Conservation (phyloP, 2,329 filamentous ascomycete species). For the Alternaria arbusti region DNA sequence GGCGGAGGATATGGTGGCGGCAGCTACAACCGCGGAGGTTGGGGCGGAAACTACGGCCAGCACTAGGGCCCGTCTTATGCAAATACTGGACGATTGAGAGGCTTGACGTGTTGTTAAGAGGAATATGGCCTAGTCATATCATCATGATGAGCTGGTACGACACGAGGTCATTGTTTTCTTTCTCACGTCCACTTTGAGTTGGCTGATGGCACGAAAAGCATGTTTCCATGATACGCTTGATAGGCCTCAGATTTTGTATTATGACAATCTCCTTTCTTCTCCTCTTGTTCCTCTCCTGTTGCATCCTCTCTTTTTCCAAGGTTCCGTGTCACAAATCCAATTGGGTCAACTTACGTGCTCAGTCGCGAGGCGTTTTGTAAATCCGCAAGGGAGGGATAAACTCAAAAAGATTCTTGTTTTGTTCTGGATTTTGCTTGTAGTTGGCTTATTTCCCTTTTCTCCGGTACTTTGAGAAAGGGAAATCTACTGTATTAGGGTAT, state of each 20-base stretch:
- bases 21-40: slow-evolving; percentile 54
- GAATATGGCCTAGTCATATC: slow-evolving; percentile 34
- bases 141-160: slow-evolving; percentile 25
- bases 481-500: slow-evolving; percentile 24
- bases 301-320: slow-evolving; percentile 40
- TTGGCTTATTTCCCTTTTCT: slow-evolving; percentile 14
- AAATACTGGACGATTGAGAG: slow-evolving; percentile 3
- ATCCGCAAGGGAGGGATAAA: slow-evolving; percentile 33
- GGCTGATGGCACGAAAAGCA: slow-evolving; percentile 36
- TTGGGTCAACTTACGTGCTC: slow-evolving; percentile 29
- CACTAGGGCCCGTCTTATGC: slow-evolving; percentile 31
- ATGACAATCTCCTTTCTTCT: slow-evolving; percentile 38
- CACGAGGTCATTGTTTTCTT: slow-evolving; percentile 31
- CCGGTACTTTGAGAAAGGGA: slow-evolving; percentile 11
- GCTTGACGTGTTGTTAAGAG: slow-evolving; percentile 8
- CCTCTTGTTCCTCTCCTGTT: slow-evolving; percentile 34
- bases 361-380: slow-evolving; percentile 31
- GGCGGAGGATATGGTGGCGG: slow-evolving; percentile 52
- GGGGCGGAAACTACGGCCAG: slow-evolving; percentile 57
- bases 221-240: slow-evolving; percentile 31
- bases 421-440: slow-evolving; percentile 17
- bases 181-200: slow-evolving; percentile 21
- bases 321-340: slow-evolving; percentile 8
- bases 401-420: slow-evolving; percentile 27
- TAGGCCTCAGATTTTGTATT: slow-evolving; percentile 41